Percentiles rank a stretch among this genome's conserved stretches.
These are phyloP conservation scores for Backusella parvicylindrica DNA, from an alignment of 192 early-diverging fungal genomes.

Conservation along the genomic window DNA sequence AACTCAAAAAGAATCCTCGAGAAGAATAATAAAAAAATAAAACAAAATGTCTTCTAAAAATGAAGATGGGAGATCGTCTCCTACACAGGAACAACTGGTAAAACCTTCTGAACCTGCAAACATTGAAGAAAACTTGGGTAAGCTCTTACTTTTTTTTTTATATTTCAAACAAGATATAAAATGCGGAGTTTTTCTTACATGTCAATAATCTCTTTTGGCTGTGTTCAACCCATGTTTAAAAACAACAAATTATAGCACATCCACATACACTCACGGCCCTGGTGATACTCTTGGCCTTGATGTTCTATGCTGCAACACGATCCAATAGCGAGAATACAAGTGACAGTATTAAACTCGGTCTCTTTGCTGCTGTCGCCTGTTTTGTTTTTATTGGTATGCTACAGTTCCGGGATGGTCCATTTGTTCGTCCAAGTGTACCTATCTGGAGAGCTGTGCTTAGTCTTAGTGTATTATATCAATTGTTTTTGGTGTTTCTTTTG, in stretches of 20 bases:
- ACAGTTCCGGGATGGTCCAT: constrained; percentile 91
- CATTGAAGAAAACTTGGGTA: background rate
- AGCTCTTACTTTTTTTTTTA: background rate
- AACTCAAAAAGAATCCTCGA: background rate
- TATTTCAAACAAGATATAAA: background rate
- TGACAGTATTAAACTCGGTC: constrained; percentile 52
- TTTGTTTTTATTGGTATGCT: constrained; percentile 86
- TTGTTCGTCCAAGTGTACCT: constrained; percentile 89
- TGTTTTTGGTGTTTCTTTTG: constrained; percentile 84
- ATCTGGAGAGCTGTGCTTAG: constrained; percentile 90
- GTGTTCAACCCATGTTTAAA: background rate
- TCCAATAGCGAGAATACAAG: constrained; percentile 48
- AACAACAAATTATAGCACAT: constrained; percentile 33
- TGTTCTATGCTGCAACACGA: constrained; percentile 54
- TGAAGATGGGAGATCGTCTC: background rate
- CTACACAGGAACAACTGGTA: background rate
- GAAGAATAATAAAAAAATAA: background rate
- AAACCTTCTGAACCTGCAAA: background rate
- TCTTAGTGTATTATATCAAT: constrained; percentile 82
- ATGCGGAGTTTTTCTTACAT: background rate
- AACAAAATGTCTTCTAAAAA: background rate
- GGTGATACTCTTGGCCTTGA: constrained; percentile 37
- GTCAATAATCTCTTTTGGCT: background rate
- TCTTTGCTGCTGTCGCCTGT: constrained; percentile 40
- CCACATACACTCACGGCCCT: constrained; percentile 56